Evolutionary conservation across 495 filamentous ascomycete genomes (phyloP), one percentile per base, ranked within the genome.

Genomic region (Astrothelium subdiscretum): DNA sequence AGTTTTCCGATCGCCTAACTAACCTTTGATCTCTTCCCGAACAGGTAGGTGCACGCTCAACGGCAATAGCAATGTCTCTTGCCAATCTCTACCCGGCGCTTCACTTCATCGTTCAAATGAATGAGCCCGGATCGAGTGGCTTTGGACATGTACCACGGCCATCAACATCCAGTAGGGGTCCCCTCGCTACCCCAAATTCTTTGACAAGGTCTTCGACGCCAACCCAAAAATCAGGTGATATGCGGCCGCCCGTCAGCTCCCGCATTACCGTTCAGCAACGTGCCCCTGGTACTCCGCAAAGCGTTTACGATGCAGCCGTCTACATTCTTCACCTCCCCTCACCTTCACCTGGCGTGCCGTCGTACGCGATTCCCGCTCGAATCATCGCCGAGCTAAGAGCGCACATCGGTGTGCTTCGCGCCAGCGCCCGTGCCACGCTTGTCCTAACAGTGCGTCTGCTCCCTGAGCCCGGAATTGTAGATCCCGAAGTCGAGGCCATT

Each of bases 41-140:
- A 62, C 22, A 74, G 71, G 66, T 68, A 0, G 29, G 60, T 32
- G 69, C 73, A 32, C 59, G 24, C 43, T 74, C 71, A 0, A 67
- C 65, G 1, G 57, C 38, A 48, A 59, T 62, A 12, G 73, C 68
- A 18, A 62, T 57, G 52, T 38, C 60, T 20, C 67, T 75, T 8
- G 63, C 69, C 32, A 61, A 58, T 2, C 57, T 66, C 2, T 71
- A 73, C 64, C 74, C 74, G 8, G 59, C 70, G 3, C 66, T 75
- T 31, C 66, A 67, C 31, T 65, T 75, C 63, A 62, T 72, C 48
- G 71, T 75, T n/a, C 74, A 75, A 58, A 69, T 72, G 51, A 65
- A 20, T 26, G 62, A 65, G 13, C 51, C 65, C 15, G 32, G 29
- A 24, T 42, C 20, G 31, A 42, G 15, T n/a, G n/a, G n/a, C n/a